Percentiles rank a stretch among this genome's conserved stretches.
These are phyloP conservation scores for Acanthamoeba lenticulata DNA, from an alignment of 208 protist species.

Conservation along the genomic window DNA sequence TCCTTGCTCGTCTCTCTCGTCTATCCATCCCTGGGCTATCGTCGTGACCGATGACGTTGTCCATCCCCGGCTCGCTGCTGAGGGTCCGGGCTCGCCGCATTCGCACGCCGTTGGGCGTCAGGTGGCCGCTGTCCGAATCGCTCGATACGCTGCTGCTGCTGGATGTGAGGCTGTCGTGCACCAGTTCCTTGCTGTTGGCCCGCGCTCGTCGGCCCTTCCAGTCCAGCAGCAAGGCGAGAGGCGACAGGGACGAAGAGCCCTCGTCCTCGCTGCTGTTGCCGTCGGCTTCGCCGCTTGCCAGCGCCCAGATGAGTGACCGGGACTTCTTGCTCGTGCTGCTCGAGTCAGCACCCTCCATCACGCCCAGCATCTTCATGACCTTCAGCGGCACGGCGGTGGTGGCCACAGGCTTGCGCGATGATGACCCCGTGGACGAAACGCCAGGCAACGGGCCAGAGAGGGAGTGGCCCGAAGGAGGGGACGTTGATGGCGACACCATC, in stretches of 20 bases:
- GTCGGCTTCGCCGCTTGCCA: not conserved
- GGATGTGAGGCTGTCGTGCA: not conserved
- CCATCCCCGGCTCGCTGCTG: not conserved
- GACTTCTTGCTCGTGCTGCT: not conserved
- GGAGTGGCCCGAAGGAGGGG: not conserved
- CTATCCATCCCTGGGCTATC: not conserved
- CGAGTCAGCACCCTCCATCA: not conserved
- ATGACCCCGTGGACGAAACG: not conserved
- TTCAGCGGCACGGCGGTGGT: not conserved
- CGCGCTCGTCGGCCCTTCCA: not conserved
- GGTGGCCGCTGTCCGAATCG: not conserved
- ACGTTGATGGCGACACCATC: not conserved
- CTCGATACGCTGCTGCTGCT: not conserved
- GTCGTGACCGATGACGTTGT: not conserved
- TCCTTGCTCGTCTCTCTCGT: conserved; percentile 2
- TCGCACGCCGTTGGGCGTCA: not conserved
- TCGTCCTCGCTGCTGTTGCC: not conserved
- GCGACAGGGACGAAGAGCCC: not conserved
- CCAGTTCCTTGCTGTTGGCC: not conserved
- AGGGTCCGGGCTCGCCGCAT: not conserved
- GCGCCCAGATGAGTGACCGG: not conserved
- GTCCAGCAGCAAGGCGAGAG: not conserved
- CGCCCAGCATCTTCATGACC: conserved; percentile 20
- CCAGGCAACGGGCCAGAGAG: not conserved
- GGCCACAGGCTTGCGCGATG: not conserved